Conservation (phyloP, 2,329 filamentous ascomycete genomes). For the Rasamsonia emersonii region DNA sequence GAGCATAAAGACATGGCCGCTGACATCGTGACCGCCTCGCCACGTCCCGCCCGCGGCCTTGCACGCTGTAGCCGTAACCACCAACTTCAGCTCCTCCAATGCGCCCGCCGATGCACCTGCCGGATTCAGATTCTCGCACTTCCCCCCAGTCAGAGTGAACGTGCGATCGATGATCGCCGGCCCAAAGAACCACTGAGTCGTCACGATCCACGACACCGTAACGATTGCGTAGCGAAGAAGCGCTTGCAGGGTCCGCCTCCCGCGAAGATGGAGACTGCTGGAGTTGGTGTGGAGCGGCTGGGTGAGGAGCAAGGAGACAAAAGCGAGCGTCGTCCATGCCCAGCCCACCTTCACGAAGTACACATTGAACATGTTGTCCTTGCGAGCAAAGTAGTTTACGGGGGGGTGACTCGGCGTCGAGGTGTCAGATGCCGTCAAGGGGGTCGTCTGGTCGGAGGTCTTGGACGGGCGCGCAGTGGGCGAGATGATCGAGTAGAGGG, state of each 20-base stretch:
- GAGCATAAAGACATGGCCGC: constrained; percentile 87
- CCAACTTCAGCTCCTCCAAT: constrained; percentile 36
- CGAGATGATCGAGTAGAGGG: constrained; percentile 69
- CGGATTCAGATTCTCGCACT: constrained; percentile 52
- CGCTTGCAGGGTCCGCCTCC: constrained; percentile 50
- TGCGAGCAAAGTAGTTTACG: constrained; percentile 76
- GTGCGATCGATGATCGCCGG: constrained; percentile 80
- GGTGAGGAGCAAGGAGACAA: constrained; percentile 59
- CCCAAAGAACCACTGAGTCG: constrained; percentile 97
- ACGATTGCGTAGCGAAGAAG: constrained; percentile 60
- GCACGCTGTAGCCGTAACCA: constrained; percentile 69
- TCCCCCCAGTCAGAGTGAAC: constrained; percentile 80
- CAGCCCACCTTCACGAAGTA: constrained; percentile 94
- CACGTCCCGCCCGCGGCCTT: constrained; percentile 74
- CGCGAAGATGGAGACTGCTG: constrained; percentile 22
- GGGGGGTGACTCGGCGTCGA: constrained; percentile 17
- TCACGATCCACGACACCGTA: constrained; percentile 71
- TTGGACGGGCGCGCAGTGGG: constrained; percentile 50
- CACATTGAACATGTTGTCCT: constrained; percentile 84
- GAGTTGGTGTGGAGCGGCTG: constrained; percentile 51
- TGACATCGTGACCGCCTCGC: constrained; percentile 93
- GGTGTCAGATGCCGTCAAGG: constrained; percentile 5
- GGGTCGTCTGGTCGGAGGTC: constrained; percentile 2
- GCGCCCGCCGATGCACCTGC: constrained; percentile 1
- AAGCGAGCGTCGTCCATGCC: constrained; percentile 77